Evolutionary conservation across 305 asterid genomes (phyloP), one percentile per base, ranked within the genome.

Genomic region (Lippia alba): DNA sequence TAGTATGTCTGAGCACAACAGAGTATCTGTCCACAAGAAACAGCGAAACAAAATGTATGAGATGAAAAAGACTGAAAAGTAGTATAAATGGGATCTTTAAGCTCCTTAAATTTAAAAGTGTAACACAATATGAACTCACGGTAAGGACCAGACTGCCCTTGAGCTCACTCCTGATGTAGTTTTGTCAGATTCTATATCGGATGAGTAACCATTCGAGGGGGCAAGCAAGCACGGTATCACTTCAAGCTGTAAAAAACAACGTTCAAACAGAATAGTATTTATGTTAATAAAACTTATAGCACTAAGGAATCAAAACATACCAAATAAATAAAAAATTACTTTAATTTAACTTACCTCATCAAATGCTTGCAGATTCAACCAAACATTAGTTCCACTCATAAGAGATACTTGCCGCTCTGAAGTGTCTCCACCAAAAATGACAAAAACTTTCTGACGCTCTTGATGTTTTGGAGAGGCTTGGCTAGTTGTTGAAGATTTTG

Each of bases 351-450:
- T 83, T 84, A 90, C 96, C 82, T 92, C 94, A 75, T 84, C 83
- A 76, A 72, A 88, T 80, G 94, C 87, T 80, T 82, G 92, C 57
- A 92, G 86, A 71, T 92, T 92, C 77, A 92, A 80, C 96, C 97
- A 92, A 78, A 92, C 97, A 82, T 92, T 92, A 53, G 97, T 90
- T 84, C 97, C 98, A 71, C 98, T 92, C 96, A 90, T 92, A 61
- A 92, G 92, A 75, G 98, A 92, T 79, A 92, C 98, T 81, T 92
- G 98, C 62, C 98, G 82, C 72, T 92, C 98, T n/a, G 96, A 92
- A 68, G 96, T 84, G 76, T 88, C 86, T 71, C 98, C 98, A 69
- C 98, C 98, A 71, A 92, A 90, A 77, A 90, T 79, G 76, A 92
- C 92, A 79, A 85, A 90, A 53, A 85, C 96, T 79, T 90, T 92